These are phyloP conservation scores for Pseudonitzschia multiseries DNA, from an alignment of 108 stramenopile species.

Conservation along the genomic window DNA sequence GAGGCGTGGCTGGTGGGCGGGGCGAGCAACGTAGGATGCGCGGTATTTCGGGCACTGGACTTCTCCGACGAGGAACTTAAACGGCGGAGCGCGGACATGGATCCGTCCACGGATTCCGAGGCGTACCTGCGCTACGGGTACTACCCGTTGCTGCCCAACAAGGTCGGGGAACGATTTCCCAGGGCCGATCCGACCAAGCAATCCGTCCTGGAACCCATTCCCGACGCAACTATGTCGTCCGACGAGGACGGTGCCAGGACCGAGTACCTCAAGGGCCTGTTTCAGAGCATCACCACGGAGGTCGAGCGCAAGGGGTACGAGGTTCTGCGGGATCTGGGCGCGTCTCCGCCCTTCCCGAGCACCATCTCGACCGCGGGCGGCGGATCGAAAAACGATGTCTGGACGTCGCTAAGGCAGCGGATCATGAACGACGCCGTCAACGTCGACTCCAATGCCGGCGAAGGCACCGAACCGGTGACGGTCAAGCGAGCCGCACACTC, in stretches of 20 bases:
- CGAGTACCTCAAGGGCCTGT: slow-evolving; percentile 79
- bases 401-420: slow-evolving; percentile 77
- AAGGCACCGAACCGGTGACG: slow-evolving; percentile 4
- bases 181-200: slow-evolving; percentile 75
- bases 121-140: slow-evolving; percentile 43
- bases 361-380: slow-evolving; percentile 82
- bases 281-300: slow-evolving; percentile 68
- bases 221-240: slow-evolving; percentile 21
- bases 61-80: slow-evolving; percentile 79
- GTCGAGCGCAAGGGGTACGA: slow-evolving; percentile 81
- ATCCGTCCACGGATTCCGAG: slow-evolving; percentile 63
- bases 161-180: slow-evolving; percentile 90
- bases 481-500: slow-evolving; percentile 71
- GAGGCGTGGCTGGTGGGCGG: slow-evolving; percentile 91
- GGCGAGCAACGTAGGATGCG: slow-evolving; percentile 91
- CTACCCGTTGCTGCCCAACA: slow-evolving; percentile 75
- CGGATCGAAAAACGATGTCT: slow-evolving; percentile 81
- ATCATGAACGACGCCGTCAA: slow-evolving; percentile 37
- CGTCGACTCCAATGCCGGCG: slow-evolving; percentile 10
- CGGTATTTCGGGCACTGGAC: slow-evolving; percentile 69
- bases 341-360: slow-evolving; percentile 56
- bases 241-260: slow-evolving; percentile 28
- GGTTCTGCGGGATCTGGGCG: slow-evolving; percentile 80
- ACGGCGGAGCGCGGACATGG: slow-evolving; percentile 62
- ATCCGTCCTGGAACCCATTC: slow-evolving; percentile 70